Percentiles rank a stretch among this genome's conserved stretches.
These are phyloP conservation scores for Aspergillus conjunctus DNA, from an alignment of 495 filamentous ascomycete species.

Conservation along the genomic window DNA sequence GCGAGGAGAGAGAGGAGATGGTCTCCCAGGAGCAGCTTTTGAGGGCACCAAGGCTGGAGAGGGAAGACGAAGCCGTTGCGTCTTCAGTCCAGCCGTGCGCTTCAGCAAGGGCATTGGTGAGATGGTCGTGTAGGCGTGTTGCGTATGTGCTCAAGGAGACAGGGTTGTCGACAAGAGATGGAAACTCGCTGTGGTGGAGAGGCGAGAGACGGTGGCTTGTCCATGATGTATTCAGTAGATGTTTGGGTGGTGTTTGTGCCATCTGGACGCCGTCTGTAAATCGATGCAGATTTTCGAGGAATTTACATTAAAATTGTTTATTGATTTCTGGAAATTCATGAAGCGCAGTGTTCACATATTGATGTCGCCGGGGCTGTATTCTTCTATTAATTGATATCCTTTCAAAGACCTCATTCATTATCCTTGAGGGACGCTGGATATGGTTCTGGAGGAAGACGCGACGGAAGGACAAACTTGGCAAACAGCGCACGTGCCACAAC, in stretches of 20 bases:
- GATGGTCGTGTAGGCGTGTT: slow-evolving; percentile 52
- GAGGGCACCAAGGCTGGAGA: slow-evolving; percentile 51
- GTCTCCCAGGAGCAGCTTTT: slow-evolving; percentile 49
- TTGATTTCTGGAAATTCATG: not conserved
- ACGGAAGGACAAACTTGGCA: slow-evolving; percentile 16
- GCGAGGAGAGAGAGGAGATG: slow-evolving; percentile 30
- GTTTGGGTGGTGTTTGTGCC: slow-evolving; percentile 29
- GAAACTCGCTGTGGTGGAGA: slow-evolving; percentile 50
- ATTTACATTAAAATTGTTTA: not conserved
- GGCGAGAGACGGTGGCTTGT: slow-evolving; percentile 59
- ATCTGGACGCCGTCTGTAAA: slow-evolving; percentile 20
- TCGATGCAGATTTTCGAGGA: not conserved
- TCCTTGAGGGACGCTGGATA: not conserved
- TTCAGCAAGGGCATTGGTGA: slow-evolving; percentile 53
- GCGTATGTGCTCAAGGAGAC: slow-evolving; percentile 50
- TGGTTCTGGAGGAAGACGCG: not conserved
- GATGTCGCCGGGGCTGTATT: not conserved
- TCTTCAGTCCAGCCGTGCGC: slow-evolving; percentile 37
- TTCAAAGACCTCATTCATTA: no score
- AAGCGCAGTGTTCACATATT: not conserved
- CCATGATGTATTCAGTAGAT: slow-evolving; percentile 58
- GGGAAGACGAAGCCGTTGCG: slow-evolving; percentile 26
- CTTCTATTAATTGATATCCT: not conserved
- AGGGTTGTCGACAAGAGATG: slow-evolving; percentile 39
- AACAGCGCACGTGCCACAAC: slow-evolving; percentile 18